phyloP scores from a whole-genome alignment of 805 yeast genomes.

The Saturnispora zaruensis region DNA sequence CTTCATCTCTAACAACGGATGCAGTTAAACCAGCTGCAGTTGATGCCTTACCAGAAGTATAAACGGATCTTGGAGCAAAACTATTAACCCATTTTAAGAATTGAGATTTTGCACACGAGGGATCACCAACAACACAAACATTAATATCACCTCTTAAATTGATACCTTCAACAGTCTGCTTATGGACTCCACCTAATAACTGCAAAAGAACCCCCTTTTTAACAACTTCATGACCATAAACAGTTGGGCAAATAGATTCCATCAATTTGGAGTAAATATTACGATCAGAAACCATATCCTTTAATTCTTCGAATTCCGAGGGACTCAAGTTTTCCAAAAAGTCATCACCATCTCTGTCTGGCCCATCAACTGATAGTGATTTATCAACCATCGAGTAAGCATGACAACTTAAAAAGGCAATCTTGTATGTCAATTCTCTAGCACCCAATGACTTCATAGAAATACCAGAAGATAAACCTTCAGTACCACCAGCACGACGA shows the following conservation, averaged over 20 bases:
- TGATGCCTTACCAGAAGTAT: slow-evolving; percentile 97
- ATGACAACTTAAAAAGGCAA: slow-evolving; percentile 88
- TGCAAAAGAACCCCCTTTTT: slow-evolving; percentile 88
- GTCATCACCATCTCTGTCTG: slow-evolving; percentile 36
- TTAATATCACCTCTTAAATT: slow-evolving; percentile 94
- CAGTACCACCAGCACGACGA: slow-evolving; percentile 48
- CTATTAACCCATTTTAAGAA: slow-evolving; percentile 87
- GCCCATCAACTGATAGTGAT: slow-evolving; percentile 15
- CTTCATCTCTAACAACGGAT: slow-evolving; percentile 95
- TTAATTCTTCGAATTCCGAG: slow-evolving; percentile 75
- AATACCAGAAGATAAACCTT: slow-evolving; percentile 76
- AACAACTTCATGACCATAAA: slow-evolving; percentile 89
- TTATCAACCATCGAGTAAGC: slow-evolving; percentile 54
- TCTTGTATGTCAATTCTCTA: slow-evolving; percentile 83
- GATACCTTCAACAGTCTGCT: slow-evolving; percentile 87
- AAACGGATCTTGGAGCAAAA: slow-evolving; percentile 88
- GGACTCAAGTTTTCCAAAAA: slow-evolving; percentile 71
- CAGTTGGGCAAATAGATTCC: slow-evolving; percentile 88
- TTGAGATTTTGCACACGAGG: slow-evolving; percentile 95
- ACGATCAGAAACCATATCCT: slow-evolving; percentile 83
- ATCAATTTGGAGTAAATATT: slow-evolving; percentile 79
- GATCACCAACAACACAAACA: slow-evolving; percentile 95
- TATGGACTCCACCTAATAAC: slow-evolving; percentile 92
- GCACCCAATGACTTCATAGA: slow-evolving; percentile 85
- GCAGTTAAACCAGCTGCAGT: slow-evolving; percentile 99